Evolutionary conservation across 371 early-diverging fungal genomes (phyloP), one percentile per base, ranked within the genome.

Genomic region (Mucor piriformis): DNA sequence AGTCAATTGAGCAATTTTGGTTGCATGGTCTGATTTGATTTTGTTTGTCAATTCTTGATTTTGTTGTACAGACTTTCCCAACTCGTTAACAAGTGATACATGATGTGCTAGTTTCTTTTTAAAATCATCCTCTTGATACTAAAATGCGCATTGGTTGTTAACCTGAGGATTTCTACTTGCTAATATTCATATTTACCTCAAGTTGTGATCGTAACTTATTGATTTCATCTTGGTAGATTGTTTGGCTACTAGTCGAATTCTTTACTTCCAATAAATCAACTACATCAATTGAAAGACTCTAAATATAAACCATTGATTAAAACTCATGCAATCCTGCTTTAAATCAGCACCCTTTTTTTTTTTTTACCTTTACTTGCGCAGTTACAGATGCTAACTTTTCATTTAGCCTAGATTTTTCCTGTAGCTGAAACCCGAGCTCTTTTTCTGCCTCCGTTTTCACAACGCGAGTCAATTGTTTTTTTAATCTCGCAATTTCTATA

Each of bases 191-290:
- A 35, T 34, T 32, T 60, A 60, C 61, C 61, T 64, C 55, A 50
- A 60, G 65, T 42, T 64, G 65, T 6, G 43, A 47, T 54, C 54
- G 49, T 35, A 64, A 50, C 54, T 54, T 48, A 13, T 49, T 20
- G 25, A 61, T 50, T 18, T 44, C 33, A n/a, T 34, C 27, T 49
- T 27, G 15, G 6, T n/a, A 6, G 12, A 16, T 27, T 50, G 12
- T 16, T 27, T 20, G 27, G 24, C n/a, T 20, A 40, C 24, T 33
- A 7, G 16, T 40, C 21, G 24, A 44, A 18, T 13, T 24, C 16
- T 18, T 38, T 8, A 59, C 43, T 40, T 59, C 50, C n/a, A 59
- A 37, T 40, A 33, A 50, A 18, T 54, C 59, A 6, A 54, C 40
- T 18, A 60, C 23, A 18, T 50, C 29, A 15, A 20, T 42, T 38